Percentiles rank a stretch among this genome's conserved stretches.
phyloP scores from a whole-genome alignment of 257 asterid species.

The Fraxinus excelsior region DNA sequence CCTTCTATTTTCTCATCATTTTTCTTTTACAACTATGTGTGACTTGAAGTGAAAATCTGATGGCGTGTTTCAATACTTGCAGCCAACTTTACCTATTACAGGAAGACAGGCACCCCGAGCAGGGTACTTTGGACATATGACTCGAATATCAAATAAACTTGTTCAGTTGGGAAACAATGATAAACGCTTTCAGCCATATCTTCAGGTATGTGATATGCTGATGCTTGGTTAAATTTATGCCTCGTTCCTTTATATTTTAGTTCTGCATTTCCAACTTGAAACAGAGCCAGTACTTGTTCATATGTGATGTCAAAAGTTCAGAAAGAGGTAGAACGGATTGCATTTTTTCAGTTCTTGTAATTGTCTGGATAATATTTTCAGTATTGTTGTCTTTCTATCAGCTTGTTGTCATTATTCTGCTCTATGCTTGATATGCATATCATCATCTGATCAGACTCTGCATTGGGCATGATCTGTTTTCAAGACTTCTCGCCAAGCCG shows the following conservation, averaged over 20 bases:
- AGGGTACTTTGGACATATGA: slow-evolving; percentile 83
- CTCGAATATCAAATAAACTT: slow-evolving; percentile 81
- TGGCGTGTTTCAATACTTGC: slow-evolving; percentile 31
- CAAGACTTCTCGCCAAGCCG: neutral
- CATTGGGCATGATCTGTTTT: neutral
- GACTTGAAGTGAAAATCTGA: slow-evolving; percentile 20
- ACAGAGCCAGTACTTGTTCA: neutral
- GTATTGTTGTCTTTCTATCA: neutral
- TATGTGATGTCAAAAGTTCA: neutral
- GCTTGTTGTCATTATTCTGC: slow-evolving; percentile 4
- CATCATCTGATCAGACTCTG: neutral
- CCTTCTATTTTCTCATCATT: neutral
- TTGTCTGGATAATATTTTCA: neutral
- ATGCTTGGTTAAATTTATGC: slow-evolving; percentile 8
- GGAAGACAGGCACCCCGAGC: slow-evolving; percentile 73
- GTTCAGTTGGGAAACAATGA: slow-evolving; percentile 65
- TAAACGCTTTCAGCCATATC: slow-evolving; percentile 52
- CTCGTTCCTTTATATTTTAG: neutral
- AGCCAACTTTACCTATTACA: slow-evolving; percentile 72
- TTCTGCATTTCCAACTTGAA: neutral
- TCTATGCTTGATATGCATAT: neutral
- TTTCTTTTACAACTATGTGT: neutral
- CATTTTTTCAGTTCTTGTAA: neutral
- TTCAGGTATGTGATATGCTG: slow-evolving; percentile 58
- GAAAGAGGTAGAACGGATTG: neutral